Base-by-base conservation (phyloP, 2,329 filamentous ascomycete species). In the Trichoderma sp. region DNA sequence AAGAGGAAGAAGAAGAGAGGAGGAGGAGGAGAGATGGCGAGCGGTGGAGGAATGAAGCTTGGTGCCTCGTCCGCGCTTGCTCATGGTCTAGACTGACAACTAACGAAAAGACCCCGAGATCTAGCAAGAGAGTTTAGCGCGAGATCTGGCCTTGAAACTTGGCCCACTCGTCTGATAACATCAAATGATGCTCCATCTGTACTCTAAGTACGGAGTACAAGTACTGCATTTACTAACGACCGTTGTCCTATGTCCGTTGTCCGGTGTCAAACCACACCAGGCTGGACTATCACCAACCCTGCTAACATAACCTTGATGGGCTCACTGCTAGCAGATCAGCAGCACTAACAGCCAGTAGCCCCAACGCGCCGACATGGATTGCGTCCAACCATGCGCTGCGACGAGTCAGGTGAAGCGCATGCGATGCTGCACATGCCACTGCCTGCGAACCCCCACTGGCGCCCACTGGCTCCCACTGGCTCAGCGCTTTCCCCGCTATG, bases 341-440 rank as follows among this genome's bases (percentile, higher is more conserved):
- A 2, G 2, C 39, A 50, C 43, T 20, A 50, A 20, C 43, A 12
- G 43, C 43, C 43, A 50, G 43, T 20, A 50, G 43, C 43, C n/a
- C 43, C 43, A 50, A 50, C 43, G 4, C 4, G 43, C 17, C 17
- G 43, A 50, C 43, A 50, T 32, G 55, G 55, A 32, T 17, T 28
- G 55, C 26, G 1, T 50, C 55, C 55, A 58, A 58, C 55, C 28
- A 58, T n/a, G 15, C 26, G 15, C 8, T 6, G 30, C 62, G 23
- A n/a, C 65, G 53, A 68, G 65, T 68, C 65, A 68, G 65, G 34
- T 68, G 65, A 68, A 59, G 65, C 53, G 23, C 26, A 28, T 11
- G 17, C 13, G 65, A 58, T 68, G 53, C 65, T 50, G 65, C 65
- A 68, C 65, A 68, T 68, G 65, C 55, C 34, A 59, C 65, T 30